Conservation (phyloP, 2,329 filamentous ascomycete species). For the Graphiopsis chlorocephala region DNA sequence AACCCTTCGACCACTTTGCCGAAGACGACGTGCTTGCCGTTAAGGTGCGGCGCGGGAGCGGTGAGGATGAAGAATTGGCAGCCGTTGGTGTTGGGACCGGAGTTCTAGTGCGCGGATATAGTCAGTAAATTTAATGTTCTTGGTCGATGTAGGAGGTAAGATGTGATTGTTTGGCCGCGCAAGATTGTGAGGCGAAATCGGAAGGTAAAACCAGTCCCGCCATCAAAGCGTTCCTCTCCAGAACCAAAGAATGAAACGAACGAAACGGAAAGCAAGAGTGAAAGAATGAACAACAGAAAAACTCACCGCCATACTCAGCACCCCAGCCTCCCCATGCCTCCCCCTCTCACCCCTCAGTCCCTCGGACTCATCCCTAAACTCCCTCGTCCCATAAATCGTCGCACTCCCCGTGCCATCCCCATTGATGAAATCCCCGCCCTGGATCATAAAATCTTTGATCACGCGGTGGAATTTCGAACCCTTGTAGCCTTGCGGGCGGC, state of each 20-base stretch:
- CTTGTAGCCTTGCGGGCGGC: slow-evolving; percentile 88
- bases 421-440: slow-evolving; percentile 93
- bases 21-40: slow-evolving; percentile 94
- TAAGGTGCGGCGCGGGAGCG: slow-evolving; percentile 78
- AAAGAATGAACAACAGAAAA: background rate
- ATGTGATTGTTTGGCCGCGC: no score
- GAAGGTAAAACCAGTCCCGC: no score
- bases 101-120: slow-evolving; percentile 63
- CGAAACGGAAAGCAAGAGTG: background rate
- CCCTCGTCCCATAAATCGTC: slow-evolving; percentile 78
- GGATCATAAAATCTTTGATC: slow-evolving; percentile 95
- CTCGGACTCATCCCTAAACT: slow-evolving; percentile 92
- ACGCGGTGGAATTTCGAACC: slow-evolving; percentile 91
- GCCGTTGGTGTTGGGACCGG: slow-evolving; percentile 88
- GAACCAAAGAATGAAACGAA: background rate
- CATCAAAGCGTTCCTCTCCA: no score
- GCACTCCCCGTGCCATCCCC: slow-evolving; percentile 87
- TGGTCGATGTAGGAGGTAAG: no score
- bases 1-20: slow-evolving; percentile 86
- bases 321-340: slow-evolving; percentile 68
- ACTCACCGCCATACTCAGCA: slow-evolving; percentile 90
- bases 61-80: slow-evolving; percentile 98
- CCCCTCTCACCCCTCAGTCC: slow-evolving; percentile 49
- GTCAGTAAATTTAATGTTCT: background rate
- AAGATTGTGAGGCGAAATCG: no score